These are phyloP conservation scores for Fusarium armeniacum DNA, from an alignment of 2,329 filamentous ascomycete species.

Conservation along the genomic window DNA sequence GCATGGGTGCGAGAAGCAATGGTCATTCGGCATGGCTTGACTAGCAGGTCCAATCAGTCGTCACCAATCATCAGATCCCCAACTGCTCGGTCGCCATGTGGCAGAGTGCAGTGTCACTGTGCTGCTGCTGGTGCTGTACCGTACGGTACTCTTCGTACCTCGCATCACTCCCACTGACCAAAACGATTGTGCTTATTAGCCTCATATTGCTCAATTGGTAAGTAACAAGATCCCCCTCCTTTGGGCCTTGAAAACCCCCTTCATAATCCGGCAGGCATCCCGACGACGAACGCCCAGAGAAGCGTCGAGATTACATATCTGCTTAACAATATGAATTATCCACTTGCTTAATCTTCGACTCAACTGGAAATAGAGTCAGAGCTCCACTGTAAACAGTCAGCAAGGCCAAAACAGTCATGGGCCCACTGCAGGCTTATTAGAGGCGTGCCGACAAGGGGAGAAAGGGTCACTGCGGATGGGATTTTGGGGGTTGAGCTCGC, in stretches of 20 bases:
- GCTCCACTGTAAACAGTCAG: conserved; percentile 43
- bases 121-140: conserved; percentile 13
- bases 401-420: conserved; percentile 45
- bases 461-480: conserved; percentile 26
- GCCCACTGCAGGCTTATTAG: conserved; percentile 48
- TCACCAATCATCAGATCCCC: conserved; percentile 37
- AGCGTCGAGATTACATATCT: conserved; percentile 38
- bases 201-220: conserved; percentile 33
- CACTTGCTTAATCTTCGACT: conserved; percentile 31
- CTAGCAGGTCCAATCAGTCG: conserved; percentile 15
- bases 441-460: conserved; percentile 39
- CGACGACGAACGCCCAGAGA: conserved; percentile 24
- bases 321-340: conserved; percentile 50
- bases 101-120: conserved; percentile 43
- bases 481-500: conserved; percentile 40
- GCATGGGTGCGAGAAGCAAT: conserved; percentile 14
- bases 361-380: conserved; percentile 44
- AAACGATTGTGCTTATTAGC: conserved; percentile 32
- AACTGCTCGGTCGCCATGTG: conserved; percentile 44
- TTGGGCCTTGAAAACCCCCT: conserved; percentile 1
- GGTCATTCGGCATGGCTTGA: conserved; percentile 20
- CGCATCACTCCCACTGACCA: conserved; percentile 24
- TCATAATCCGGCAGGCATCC: conserved; percentile 29
- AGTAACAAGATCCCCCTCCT: conserved; percentile 25
- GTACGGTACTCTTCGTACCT: conserved; percentile 22